Evolutionary conservation across 2,329 filamentous ascomycete species (phyloP).

Genomic region (Ceratocystis eucalypticola): DNA sequence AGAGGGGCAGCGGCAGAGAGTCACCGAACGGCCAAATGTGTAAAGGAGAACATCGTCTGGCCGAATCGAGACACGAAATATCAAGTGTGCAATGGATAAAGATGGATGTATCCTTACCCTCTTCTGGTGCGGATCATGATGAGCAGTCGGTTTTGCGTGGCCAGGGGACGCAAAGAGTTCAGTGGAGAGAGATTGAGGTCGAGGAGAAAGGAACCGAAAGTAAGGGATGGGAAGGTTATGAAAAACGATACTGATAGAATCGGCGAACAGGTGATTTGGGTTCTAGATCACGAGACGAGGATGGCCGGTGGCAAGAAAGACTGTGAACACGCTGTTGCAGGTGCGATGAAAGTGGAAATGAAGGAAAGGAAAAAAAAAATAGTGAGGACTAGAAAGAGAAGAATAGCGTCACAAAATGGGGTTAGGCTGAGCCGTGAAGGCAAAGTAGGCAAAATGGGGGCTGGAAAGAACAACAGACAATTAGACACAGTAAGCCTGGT

Average conservation of each 20-base stretch:
- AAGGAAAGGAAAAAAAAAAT: background rate
- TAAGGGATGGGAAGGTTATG: background rate
- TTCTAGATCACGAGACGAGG: no score
- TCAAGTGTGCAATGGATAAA: background rate
- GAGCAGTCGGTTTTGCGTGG: background rate
- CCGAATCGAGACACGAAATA: background rate
- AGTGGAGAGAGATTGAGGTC: background rate
- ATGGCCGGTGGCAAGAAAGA: no score
- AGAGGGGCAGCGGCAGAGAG: background rate
- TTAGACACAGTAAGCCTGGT: background rate
- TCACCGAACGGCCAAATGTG: background rate
- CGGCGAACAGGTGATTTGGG: no score
- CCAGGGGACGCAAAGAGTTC: background rate
- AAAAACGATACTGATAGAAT: background rate
- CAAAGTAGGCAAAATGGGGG: background rate
- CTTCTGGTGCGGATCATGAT: constrained; percentile 17
- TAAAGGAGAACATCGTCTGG: background rate
- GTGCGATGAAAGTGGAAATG: background rate
- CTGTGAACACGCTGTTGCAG: no score
- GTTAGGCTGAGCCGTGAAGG: no score
- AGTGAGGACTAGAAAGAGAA: background rate
- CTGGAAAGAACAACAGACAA: background rate
- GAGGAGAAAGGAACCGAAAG: background rate
- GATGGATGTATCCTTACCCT: constrained; percentile 8
- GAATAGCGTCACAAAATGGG: no score